phyloP scores from a whole-genome alignment of 768 basidiomycete genomes.

The Calocera viscosa region DNA sequence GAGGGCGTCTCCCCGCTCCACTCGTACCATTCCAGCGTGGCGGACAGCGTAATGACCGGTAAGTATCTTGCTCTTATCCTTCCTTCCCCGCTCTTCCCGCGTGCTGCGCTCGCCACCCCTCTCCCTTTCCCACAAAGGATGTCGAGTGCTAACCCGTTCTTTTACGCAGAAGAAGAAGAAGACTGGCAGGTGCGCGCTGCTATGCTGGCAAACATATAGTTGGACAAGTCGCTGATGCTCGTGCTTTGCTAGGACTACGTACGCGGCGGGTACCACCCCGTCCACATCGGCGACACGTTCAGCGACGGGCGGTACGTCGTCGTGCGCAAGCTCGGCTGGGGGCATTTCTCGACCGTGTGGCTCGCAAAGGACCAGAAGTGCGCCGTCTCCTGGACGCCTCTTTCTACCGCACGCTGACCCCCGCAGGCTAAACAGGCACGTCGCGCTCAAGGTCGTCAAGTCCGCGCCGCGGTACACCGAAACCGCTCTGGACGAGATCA shows the following conservation, averaged over 20 bases:
- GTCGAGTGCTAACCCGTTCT: background rate
- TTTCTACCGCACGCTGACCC: slow-evolving; percentile 11
- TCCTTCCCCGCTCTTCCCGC: slow-evolving; percentile 1
- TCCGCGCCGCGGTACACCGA: slow-evolving; percentile 95
- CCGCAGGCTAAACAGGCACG: slow-evolving; percentile 79
- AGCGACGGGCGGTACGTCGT: slow-evolving; percentile 73
- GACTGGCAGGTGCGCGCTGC: background rate
- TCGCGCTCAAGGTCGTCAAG: slow-evolving; percentile 98
- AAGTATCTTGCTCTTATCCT: slow-evolving; percentile 4
- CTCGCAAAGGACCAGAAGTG: slow-evolving; percentile 51
- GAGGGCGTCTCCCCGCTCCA: background rate
- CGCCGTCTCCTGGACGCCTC: slow-evolving; percentile 2
- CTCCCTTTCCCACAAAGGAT: background rate
- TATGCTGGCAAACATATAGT: background rate
- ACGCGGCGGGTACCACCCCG: slow-evolving; percentile 36
- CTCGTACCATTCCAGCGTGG: background rate
- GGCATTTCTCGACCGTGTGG: slow-evolving; percentile 93
- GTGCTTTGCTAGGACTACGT: slow-evolving; percentile 25
- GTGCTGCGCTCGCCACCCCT: background rate
- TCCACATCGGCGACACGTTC: slow-evolving; percentile 73
- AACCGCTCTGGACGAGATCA: slow-evolving; percentile 97
- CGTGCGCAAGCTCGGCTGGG: slow-evolving; percentile 92
- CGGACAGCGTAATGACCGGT: background rate
- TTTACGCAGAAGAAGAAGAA: background rate
- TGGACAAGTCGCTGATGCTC: slow-evolving; percentile 28